phyloP scores from a whole-genome alignment of 1,284 basidiomycete species.

The Kalmanozyma brasiliensis region DNA sequence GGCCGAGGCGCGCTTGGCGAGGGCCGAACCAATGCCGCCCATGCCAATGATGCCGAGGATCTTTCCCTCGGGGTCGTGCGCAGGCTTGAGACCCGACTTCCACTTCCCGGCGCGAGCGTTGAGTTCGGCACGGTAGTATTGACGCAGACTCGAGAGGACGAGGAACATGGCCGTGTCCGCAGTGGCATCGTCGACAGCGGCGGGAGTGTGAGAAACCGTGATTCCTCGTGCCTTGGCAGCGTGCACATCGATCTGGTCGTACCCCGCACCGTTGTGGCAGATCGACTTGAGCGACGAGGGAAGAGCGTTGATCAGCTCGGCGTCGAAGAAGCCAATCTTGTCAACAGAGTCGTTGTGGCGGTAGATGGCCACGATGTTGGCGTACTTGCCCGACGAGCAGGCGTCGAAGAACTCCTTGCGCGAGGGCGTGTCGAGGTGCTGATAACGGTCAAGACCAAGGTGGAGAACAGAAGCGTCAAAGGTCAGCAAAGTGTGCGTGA shows the following conservation, averaged over 20 bases:
- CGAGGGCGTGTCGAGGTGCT: conserved; percentile 40
- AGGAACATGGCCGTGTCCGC: conserved; percentile 64
- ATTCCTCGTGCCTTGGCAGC: conserved; percentile 54
- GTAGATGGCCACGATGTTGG: conserved; percentile 80
- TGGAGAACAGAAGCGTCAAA: too few relatives aligned
- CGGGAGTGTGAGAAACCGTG: conserved; percentile 61
- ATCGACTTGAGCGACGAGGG: conserved; percentile 56
- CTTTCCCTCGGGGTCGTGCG: conserved; percentile 56
- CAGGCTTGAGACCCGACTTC: conserved; percentile 53
- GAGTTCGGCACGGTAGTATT: conserved; percentile 58
- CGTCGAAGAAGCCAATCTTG: conserved; percentile 59
- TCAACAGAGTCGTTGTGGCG: conserved; percentile 73
- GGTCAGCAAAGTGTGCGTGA: too few relatives aligned
- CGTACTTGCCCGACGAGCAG: conserved; percentile 71
- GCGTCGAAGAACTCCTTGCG: conserved; percentile 50
- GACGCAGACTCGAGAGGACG: conserved; percentile 58
- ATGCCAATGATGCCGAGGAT: conserved; percentile 62
- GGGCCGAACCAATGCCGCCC: conserved; percentile 60
- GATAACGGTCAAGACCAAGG: not conserved
- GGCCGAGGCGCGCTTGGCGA: conserved; percentile 59
- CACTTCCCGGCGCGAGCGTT: conserved; percentile 49
- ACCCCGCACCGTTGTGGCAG: conserved; percentile 64
- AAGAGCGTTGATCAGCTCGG: conserved; percentile 50
- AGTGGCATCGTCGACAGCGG: conserved; percentile 61
- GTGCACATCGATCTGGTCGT: conserved; percentile 62